Base-by-base conservation (phyloP, 208 protist species). In the Trypanosomatidae sp. region DNA sequence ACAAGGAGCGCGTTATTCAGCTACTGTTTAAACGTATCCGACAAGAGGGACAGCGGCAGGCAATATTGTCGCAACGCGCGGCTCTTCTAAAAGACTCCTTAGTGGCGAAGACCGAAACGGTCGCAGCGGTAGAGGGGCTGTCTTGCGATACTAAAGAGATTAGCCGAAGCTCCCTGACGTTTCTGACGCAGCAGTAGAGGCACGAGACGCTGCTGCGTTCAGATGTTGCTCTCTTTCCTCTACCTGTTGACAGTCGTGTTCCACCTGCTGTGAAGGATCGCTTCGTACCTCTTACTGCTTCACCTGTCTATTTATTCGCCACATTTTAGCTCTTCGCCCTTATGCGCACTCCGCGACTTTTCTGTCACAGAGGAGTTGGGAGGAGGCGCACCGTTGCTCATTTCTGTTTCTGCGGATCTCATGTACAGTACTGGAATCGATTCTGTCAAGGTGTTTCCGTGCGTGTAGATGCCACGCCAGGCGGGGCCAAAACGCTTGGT, bases 1-100 rank as follows among this genome's bases (percentile, higher is more conserved):
- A 98, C 36, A 98, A 97, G 84, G 95, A 98, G 80, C 88, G 93
- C 0, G 92, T 98, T 0, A 69, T 98, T 22, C 86, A 86, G 50
- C 67, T 86, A 25, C 86, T 98, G 2, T 96, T 97, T 62, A 90
- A 92, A 71, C 82, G 84, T 7, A 79, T 97, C 1, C 86, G 89
- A 30, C 74, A 76, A 19, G 79, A 88, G 66, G 66, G 69, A 17
- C 77, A 60, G 17, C 76, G 62, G 39, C 62, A 62, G 0, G 55
- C 55, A 49, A 25, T 12, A 15, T 30, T 58, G 59, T 15, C 52
- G 33, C 46, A 33, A 17, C 39, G n/a, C 8, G 62, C 52, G n/a
- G 36, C 12, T 2, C 9, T 3, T 0, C 1, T 67, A 52, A 17
- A 8, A 4, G 49, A 44, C 22, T 6, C 25, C 28, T 58, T 39